Conservation (phyloP, 1,139 yeast genomes). For the Geotrichum siamense region DNA sequence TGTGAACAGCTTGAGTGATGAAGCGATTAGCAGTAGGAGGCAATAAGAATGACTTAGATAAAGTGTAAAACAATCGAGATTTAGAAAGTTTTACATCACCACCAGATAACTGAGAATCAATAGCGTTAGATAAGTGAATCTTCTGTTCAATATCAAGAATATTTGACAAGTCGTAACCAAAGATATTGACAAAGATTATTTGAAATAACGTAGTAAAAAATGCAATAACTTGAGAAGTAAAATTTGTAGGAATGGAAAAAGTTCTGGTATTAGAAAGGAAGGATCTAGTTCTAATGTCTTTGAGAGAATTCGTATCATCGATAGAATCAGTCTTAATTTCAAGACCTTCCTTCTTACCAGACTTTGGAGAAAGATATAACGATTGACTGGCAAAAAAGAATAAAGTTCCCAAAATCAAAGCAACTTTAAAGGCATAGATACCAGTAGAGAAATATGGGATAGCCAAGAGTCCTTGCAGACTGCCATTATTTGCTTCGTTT, state of each 20-base stretch:
- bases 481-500: conserved; percentile 22
- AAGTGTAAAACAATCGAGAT: conserved; percentile 26
- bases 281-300: conserved; percentile 21
- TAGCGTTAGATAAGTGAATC: conserved; percentile 26
- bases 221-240: conserved; percentile 17
- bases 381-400: conserved; percentile 23
- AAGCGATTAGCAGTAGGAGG: conserved; percentile 27
- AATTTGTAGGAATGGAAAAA: conserved; percentile 21
- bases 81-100: conserved; percentile 30
- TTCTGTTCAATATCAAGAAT: conserved; percentile 12
- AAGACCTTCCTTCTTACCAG: not conserved
- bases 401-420: conserved; percentile 30
- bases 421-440: conserved; percentile 23
- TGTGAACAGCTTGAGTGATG: conserved; percentile 32
- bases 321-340: not conserved
- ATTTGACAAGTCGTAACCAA: conserved; percentile 21
- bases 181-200: conserved; percentile 17
- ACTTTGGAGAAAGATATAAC: not conserved
- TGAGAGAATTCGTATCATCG: conserved; percentile 8
- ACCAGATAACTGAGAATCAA: conserved; percentile 37
- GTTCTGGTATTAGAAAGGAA: conserved; percentile 28
- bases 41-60: conserved; percentile 28
- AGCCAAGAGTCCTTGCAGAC: conserved; percentile 31
- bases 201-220: conserved; percentile 16
- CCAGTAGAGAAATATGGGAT: conserved; percentile 28